phyloP scores from a whole-genome alignment of 495 filamentous ascomycete species.

The Tuber indicum region DNA sequence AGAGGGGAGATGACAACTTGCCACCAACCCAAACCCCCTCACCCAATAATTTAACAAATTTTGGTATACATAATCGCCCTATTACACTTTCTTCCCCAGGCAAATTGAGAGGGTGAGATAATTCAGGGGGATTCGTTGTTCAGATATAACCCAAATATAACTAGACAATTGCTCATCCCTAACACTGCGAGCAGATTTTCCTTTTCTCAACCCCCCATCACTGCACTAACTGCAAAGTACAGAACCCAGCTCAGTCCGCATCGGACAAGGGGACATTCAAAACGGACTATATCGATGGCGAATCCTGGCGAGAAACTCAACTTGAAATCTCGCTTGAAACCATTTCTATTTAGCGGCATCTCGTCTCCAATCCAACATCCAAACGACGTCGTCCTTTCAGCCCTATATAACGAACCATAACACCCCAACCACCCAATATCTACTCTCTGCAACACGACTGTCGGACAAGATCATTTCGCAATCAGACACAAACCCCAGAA shows the following conservation, averaged over 20 bases:
- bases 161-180: not conserved
- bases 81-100: too few relatives aligned
- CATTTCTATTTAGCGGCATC: not conserved
- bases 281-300: not conserved
- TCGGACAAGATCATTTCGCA: not conserved
- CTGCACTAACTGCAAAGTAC: not conserved
- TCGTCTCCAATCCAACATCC: not conserved
- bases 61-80: too few relatives aligned
- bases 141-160: not conserved
- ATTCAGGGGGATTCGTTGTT: too few relatives aligned
- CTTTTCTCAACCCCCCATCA: not conserved
- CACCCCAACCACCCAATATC: not conserved
- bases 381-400: not conserved
- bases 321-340: not conserved
- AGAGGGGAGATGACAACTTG: too few relatives aligned
- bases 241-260: not conserved
- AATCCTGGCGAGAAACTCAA: not conserved
- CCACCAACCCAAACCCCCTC: too few relatives aligned
- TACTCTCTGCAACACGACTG: not conserved
- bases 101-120: too few relatives aligned
- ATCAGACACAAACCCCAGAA: not conserved
- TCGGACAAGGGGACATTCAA: not conserved
- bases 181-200: not conserved
- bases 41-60: too few relatives aligned
- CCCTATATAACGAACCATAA: not conserved